These are phyloP conservation scores for Limtongozyma cylindracea DNA, from an alignment of 805 yeast species.

Conservation along the genomic window DNA sequence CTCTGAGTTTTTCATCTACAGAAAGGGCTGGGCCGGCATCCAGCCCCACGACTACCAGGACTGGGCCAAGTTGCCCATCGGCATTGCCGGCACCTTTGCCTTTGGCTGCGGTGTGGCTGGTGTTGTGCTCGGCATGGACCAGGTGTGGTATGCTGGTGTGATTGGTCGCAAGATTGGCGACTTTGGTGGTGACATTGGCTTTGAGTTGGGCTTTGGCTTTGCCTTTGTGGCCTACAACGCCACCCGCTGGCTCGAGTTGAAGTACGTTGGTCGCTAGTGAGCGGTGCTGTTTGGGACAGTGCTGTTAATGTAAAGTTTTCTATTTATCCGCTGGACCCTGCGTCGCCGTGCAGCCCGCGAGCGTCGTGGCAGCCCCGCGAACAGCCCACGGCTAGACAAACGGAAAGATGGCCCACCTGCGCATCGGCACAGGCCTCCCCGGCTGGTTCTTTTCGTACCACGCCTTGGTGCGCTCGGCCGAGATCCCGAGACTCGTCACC, in stretches of 20 bases:
- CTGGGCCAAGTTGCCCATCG: slow-evolving; percentile 36
- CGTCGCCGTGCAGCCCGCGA: no score
- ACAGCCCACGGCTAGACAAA: no score
- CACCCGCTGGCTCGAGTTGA: slow-evolving; percentile 39
- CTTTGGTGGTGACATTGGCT: slow-evolving; percentile 70
- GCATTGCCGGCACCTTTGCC: slow-evolving; percentile 54
- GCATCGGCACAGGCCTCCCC: no score
- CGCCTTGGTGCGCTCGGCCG: no score
- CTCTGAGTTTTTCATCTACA: slow-evolving; percentile 70
- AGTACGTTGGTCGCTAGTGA: slow-evolving; percentile 24
- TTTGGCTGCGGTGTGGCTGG: slow-evolving; percentile 73
- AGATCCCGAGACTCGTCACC: no score
- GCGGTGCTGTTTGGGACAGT: no score
- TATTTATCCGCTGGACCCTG: no score
- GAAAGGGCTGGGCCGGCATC: slow-evolving; percentile 34
- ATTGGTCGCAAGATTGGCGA: slow-evolving; percentile 34
- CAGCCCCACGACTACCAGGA: slow-evolving; percentile 37
- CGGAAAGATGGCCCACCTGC: no score
- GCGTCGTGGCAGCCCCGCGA: no score
- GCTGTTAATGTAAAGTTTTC: no score
- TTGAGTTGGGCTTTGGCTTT: slow-evolving; percentile 48
- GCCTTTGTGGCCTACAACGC: slow-evolving; percentile 34
- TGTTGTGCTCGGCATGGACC: slow-evolving; percentile 70
- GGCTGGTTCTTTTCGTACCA: no score
- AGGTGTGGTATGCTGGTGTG: slow-evolving; percentile 63